Evolutionary conservation across 179 eudicot genomes (phyloP), one percentile per base, ranked within the genome.

Genomic region (Beta lomatogona): DNA sequence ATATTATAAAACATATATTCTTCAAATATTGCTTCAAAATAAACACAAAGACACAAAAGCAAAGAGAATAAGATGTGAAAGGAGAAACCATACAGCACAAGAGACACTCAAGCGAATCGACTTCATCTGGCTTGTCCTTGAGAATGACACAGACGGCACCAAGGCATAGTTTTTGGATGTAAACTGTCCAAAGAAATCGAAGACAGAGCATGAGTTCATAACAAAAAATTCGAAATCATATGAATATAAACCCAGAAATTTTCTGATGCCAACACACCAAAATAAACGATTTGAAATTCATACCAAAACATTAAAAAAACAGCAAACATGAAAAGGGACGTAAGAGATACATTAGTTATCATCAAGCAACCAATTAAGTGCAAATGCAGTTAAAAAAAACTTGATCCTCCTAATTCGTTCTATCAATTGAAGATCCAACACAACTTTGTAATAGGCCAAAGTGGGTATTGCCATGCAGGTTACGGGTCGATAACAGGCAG

Each of bases 11-110:
- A 36, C 41, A 36, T 9, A n/a, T 22, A 63, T 63, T 21, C 36
- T 63, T 63, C 6, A 4, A n/a, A n/a, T 9, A 21, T 21, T 61
- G 11, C 68, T 54, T 19, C 21, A 14, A 63, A 54, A 69, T 60
- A 53, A 59, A 7, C 7, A 64, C 2, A n/a, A 28, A 57, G 50
- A 60, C 8, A n/a, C 31, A 16, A 21, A 57, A 67, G 5, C 9
- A 11, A 73, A 73, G 48, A 25, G 64, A 31, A 9, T 0, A 12
- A 68, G 48, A 54, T 6, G 14, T 16, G 19, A 8, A 46, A 36
- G 66, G 9, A 59, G n/a, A 78, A 78, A 36, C 25, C 88, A 70
- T 87, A 87, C 89, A 57, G 86, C 83, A 36, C 89, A 85, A 75
- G 86, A 70, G 74, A 87, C 73, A 5, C 86, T 71, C 79, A 87